phyloP scores from a whole-genome alignment of 75 land plant species.

The Chamaecyparis obtusa region DNA sequence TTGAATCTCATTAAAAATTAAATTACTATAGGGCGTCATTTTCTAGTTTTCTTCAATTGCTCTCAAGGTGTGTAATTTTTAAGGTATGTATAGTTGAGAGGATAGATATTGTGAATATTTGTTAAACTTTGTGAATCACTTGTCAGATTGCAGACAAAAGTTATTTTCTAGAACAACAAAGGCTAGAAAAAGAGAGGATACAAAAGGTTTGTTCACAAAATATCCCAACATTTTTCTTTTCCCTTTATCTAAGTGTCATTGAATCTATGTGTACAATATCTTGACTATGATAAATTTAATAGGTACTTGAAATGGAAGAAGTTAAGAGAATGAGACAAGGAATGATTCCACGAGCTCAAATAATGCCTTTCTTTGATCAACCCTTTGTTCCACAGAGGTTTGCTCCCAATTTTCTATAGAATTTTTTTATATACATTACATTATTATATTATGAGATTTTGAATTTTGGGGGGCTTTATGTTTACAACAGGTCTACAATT shows the following conservation, averaged over 20 bases:
- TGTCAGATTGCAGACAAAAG: constrained; percentile 62
- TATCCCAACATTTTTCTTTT: background rate
- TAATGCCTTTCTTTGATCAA: constrained; percentile 86
- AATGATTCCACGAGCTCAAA: constrained; percentile 86
- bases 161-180: constrained; percentile 39
- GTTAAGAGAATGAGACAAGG: constrained; percentile 70
- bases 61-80: background rate
- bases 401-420: background rate
- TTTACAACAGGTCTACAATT: constrained; percentile 40
- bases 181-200: constrained; percentile 51
- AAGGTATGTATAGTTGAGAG: no score
- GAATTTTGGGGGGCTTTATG: background rate
- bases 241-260: no score
- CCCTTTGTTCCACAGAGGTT: constrained; percentile 87
- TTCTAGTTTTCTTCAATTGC: background rate
- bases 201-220: constrained; percentile 40
- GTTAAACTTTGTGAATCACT: background rate
- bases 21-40: background rate
- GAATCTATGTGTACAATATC: no score
- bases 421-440: background rate
- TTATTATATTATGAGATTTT: background rate
- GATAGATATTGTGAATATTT: background rate
- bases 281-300: background rate
- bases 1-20: background rate
- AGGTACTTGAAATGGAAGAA: constrained; percentile 87